Evolutionary conservation across 2,329 filamentous ascomycete genomes (phyloP), one percentile per base, ranked within the genome.

Genomic region (Fonsecaea nubica): DNA sequence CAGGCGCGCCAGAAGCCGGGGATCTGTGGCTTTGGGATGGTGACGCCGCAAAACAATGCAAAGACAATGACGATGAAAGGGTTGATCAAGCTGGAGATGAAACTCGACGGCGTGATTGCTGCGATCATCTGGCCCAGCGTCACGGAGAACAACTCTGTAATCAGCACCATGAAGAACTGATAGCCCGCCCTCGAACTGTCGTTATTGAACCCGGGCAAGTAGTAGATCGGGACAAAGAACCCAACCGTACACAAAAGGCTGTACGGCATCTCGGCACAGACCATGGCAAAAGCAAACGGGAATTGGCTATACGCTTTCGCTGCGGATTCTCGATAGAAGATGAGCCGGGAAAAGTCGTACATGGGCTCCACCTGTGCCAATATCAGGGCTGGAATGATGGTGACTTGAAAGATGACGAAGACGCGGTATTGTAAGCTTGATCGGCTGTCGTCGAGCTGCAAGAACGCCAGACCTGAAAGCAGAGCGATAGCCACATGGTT

Each of bases 331-430:
- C 93, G 90, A 84, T 93, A 95, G 81, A 92, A 93, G 70, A 96
- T 89, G 75, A 91, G 84, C 52, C 92, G 87, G 68, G 90, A 89
- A 74, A 93, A 82, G 75, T 93, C 89, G 77, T 91, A 96, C 81
- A 93, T 93, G 48, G 90, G 87, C 77, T 96, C 90, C 62, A 96
- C 90, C 75, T 96, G 92, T 0, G 89, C 88, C 64, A 96, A 87
- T 76, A 96, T 92, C 35, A 96, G 83, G 0, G 91, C 91, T 0
- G 92, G 92, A 32, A 97, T 84, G 25, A 96, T 91, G 0, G 92
- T 80, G 59, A 93, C 87, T 77, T 96, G 92, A 86, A 97, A 97
- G 77, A 95, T 91, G 78, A 94, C 87, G 78, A 97, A 97, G 69
- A 97, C 86, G 67, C 90, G 89, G 81, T 95, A 91, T 78, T 97